Percentiles rank a stretch among this genome's conserved stretches.
phyloP scores from a whole-genome alignment of 164 flowering plant species.

The Magnolia sinica region DNA sequence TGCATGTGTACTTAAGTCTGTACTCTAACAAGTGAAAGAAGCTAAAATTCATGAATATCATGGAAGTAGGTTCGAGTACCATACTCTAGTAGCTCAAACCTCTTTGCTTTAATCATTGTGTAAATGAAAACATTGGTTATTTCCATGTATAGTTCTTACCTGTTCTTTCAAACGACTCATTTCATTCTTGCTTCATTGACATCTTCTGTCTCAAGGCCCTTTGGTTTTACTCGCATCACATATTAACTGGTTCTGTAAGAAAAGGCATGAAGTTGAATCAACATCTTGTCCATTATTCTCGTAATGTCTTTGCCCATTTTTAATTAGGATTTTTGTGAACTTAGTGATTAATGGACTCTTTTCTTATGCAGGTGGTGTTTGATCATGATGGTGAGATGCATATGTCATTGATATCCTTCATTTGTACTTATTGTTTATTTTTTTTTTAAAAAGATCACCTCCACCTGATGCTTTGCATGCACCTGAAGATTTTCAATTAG shows the following conservation, averaged over 20 bases:
- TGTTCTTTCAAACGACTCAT: not conserved
- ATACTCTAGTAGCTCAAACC: too few species aligned
- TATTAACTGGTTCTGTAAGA: not conserved
- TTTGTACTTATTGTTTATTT: not conserved
- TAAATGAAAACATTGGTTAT: too few species aligned
- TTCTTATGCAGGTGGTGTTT: constrained; percentile 81
- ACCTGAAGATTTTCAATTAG: not conserved
- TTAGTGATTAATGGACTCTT: constrained; percentile 2
- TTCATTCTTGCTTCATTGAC: not conserved
- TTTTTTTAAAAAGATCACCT: not conserved
- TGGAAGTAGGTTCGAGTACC: too few species aligned
- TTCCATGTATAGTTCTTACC: too few species aligned
- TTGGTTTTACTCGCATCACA: not conserved
- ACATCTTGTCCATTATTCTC: not conserved
- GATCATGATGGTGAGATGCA: constrained; percentile 87
- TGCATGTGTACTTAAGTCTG: too few species aligned
- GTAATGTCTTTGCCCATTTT: not conserved
- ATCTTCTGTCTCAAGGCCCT: not conserved
- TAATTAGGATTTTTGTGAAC: not conserved
- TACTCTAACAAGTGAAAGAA: too few species aligned
- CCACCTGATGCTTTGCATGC: not conserved
- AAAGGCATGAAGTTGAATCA: not conserved
- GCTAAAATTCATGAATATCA: too few species aligned
- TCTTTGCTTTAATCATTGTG: too few species aligned
- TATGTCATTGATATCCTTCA: constrained; percentile 8